Evolutionary conservation across 345 rosid species (phyloP).

Genomic region (Syzygium aqueum): DNA sequence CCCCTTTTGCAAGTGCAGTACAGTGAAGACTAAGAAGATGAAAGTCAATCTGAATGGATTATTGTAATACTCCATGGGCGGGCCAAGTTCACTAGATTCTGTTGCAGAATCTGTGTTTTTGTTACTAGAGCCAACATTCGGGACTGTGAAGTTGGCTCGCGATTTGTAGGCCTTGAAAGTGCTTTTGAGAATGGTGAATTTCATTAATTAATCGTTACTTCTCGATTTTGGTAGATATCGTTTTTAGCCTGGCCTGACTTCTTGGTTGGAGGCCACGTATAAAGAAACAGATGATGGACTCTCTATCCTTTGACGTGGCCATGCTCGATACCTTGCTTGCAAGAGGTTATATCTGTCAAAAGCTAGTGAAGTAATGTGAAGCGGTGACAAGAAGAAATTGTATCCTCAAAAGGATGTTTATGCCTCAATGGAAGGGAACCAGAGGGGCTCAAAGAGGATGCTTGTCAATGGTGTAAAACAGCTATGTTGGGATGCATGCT

Average conservation of each 20-base stretch:
- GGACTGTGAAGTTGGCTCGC: neutral
- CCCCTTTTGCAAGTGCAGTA: neutral
- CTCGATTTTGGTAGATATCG: neutral
- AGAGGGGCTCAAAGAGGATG: neutral
- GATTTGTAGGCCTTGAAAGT: neutral
- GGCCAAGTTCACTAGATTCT: neutral
- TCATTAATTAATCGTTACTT: neutral
- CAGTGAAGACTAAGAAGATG: neutral
- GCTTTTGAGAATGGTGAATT: neutral
- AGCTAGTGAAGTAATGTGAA: neutral
- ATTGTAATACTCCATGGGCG: neutral
- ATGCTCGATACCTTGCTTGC: neutral
- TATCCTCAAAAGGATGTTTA: neutral
- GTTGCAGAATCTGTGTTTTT: neutral
- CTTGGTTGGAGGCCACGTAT: neutral
- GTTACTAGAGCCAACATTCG: neutral
- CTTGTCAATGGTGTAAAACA: neutral
- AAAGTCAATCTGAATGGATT: neutral
- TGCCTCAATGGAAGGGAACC: neutral
- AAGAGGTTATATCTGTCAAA: neutral
- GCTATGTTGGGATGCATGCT: neutral
- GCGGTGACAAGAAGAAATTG: neutral
- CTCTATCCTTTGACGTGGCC: neutral
- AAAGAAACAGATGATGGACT: neutral
- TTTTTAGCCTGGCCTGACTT: neutral